These are phyloP conservation scores for Cladosporium halotolerans DNA, from an alignment of 2,329 filamentous ascomycete species.

Conservation along the genomic window DNA sequence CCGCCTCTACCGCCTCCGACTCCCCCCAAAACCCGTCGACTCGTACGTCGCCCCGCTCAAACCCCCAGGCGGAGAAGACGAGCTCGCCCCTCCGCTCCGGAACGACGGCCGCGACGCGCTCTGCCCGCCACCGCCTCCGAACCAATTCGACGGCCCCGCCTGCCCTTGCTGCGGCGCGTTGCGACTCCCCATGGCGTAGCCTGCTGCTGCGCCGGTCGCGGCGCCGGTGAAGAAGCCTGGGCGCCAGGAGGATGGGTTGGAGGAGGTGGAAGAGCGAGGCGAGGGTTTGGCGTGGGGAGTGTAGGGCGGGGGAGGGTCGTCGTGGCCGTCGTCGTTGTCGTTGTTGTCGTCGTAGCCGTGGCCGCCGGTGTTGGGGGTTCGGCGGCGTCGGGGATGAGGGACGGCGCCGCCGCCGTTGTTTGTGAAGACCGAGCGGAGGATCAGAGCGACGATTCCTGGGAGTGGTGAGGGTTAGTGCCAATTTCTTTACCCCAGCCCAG, in stretches of 20 bases:
- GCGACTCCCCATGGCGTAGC: constrained; percentile 53
- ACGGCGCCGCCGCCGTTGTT: constrained; percentile 9
- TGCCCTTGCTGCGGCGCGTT: constrained; percentile 27
- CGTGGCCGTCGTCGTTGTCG: constrained; percentile 35
- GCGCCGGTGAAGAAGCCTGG: constrained; percentile 70
- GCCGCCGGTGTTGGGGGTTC: constrained; percentile 31
- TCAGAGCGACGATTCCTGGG: constrained; percentile 23
- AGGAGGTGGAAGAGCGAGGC: constrained; percentile 7
- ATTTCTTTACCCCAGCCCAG: too few species aligned
- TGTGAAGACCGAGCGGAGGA: constrained; percentile 27
- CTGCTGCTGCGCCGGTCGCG: constrained; percentile 63
- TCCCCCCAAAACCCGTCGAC: constrained; percentile 10
- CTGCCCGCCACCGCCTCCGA: constrained; percentile 14
- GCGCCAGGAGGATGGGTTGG: constrained; percentile 46
- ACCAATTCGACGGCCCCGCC: constrained; percentile 28
- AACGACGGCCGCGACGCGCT: constrained; percentile 3
- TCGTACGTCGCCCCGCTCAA: constrained; percentile 9
- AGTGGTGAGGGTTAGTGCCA: neutral
- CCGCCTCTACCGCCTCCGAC: constrained; percentile 7
- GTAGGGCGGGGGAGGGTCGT: constrained; percentile 47
- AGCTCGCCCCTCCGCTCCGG: neutral
- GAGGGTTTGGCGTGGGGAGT: constrained; percentile 17
- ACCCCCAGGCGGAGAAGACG: neutral
- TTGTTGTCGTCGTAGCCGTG: constrained; percentile 38
- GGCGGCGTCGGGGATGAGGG: neutral